These are phyloP conservation scores for Blastomyces percursus DNA, from an alignment of 2,329 filamentous ascomycete genomes.

Conservation along the genomic window DNA sequence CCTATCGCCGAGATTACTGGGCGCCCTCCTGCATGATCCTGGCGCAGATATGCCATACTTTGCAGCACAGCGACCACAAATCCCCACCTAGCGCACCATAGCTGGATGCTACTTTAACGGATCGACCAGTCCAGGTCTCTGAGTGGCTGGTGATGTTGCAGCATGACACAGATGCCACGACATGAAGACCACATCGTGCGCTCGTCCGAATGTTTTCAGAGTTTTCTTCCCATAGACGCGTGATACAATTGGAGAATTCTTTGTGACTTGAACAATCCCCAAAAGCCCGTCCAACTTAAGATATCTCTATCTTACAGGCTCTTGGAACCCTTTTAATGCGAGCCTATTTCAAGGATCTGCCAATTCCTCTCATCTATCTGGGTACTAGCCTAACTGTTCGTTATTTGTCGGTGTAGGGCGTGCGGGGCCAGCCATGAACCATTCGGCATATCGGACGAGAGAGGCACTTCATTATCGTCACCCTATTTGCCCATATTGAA, in stretches of 20 bases:
- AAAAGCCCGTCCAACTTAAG: background rate
- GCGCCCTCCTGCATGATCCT: background rate
- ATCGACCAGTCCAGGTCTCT: background rate
- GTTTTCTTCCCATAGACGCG: background rate
- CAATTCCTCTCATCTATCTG: background rate
- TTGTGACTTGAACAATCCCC: background rate
- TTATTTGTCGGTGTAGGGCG: background rate
- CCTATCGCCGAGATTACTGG: background rate
- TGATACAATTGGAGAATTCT: background rate
- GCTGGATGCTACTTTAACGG: background rate
- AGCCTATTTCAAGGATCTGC: background rate
- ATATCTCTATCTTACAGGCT: background rate
- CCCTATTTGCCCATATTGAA: background rate
- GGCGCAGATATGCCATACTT: background rate
- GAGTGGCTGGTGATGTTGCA: background rate
- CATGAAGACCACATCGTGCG: background rate
- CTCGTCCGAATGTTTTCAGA: background rate
- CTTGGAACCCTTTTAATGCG: background rate
- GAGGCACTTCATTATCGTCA: background rate
- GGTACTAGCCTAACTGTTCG: background rate
- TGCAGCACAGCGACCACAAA: background rate
- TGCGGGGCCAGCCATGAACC: background rate
- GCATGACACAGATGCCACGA: background rate
- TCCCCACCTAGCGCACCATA: background rate
- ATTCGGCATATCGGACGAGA: background rate